Percentiles rank a stretch among this genome's conserved stretches.
phyloP scores from a whole-genome alignment of 225 moss, liverwort and hornwort genomes.

The Sphagnum tenellum region DNA sequence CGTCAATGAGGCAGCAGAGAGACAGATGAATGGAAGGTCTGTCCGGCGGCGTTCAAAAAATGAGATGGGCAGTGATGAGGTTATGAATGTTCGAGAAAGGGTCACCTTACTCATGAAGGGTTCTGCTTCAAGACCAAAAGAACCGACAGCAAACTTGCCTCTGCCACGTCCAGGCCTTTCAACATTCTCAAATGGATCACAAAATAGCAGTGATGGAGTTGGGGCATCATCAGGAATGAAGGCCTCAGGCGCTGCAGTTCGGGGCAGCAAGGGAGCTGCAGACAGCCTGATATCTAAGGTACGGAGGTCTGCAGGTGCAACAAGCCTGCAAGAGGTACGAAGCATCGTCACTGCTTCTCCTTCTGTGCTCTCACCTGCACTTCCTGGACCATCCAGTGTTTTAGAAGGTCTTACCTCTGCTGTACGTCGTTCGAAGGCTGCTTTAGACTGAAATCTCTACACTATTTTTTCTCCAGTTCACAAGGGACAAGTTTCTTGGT shows the following conservation, averaged over 20 bases:
- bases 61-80: constrained; percentile 40
- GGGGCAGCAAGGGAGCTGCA: constrained; percentile 55
- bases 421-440: constrained; percentile 74
- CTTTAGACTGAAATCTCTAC: constrained; percentile 54
- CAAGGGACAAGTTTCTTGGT: no score
- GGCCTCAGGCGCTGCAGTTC: constrained; percentile 54
- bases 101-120: constrained; percentile 43
- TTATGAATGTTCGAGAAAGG: constrained; percentile 25
- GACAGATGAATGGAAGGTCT: constrained; percentile 43
- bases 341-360: constrained; percentile 9
- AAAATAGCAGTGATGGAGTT: constrained; percentile 36
- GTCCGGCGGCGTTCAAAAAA: constrained; percentile 75
- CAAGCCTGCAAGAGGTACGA: constrained; percentile 47
- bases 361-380: constrained; percentile 21
- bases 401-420: constrained; percentile 71
- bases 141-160: constrained; percentile 14
- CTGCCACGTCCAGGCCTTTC: constrained; percentile 12
- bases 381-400: constrained; percentile 51
- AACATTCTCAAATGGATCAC: constrained; percentile 42
- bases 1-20: constrained; percentile 45
- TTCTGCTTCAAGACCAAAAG: constrained; percentile 52
- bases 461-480: neutral
- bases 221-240: constrained; percentile 47
- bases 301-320: constrained; percentile 51
- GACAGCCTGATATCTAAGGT: constrained; percentile 83